Conservation (phyloP, 768 basidiomycete species). For the Macrolepiota albuminosa region DNA sequence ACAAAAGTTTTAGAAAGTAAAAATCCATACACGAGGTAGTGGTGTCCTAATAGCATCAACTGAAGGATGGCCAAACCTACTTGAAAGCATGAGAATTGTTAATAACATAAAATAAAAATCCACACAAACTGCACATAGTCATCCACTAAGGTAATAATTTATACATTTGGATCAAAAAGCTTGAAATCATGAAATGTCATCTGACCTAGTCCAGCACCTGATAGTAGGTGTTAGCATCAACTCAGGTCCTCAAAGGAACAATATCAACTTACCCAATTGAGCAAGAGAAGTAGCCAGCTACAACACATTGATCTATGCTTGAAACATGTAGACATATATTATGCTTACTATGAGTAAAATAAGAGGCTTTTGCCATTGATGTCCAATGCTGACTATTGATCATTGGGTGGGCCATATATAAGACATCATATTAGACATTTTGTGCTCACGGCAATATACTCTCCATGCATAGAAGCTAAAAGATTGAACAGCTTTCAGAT, state of each 20-base stretch:
- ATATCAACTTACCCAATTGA: not conserved
- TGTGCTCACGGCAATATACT: too few relatives aligned
- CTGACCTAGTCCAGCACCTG: not conserved
- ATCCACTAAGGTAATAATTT: not conserved
- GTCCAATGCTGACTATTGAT: not conserved
- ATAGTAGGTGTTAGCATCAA: not conserved
- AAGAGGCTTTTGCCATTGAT: not conserved
- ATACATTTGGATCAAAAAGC: not conserved
- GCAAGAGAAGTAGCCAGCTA: not conserved
- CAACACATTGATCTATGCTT: not conserved
- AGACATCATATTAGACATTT: too few relatives aligned
- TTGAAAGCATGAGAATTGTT: too few relatives aligned
- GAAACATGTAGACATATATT: not conserved
- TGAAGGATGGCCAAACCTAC: not conserved
- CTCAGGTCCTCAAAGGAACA: not conserved
- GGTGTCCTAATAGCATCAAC: not conserved
- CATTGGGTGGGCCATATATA: not conserved
- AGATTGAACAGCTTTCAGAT: too few relatives aligned
- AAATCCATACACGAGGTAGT: not conserved
- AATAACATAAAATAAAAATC: not conserved
- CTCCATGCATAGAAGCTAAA: too few relatives aligned
- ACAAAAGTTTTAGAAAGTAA: not conserved
- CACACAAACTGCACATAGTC: not conserved
- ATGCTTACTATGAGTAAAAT: not conserved
- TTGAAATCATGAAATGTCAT: not conserved